Percentiles rank a stretch among this genome's conserved stretches.
These are phyloP conservation scores for Astrephomene gubernaculifera DNA, from an alignment of 139 green algal genomes.

Conservation along the genomic window DNA sequence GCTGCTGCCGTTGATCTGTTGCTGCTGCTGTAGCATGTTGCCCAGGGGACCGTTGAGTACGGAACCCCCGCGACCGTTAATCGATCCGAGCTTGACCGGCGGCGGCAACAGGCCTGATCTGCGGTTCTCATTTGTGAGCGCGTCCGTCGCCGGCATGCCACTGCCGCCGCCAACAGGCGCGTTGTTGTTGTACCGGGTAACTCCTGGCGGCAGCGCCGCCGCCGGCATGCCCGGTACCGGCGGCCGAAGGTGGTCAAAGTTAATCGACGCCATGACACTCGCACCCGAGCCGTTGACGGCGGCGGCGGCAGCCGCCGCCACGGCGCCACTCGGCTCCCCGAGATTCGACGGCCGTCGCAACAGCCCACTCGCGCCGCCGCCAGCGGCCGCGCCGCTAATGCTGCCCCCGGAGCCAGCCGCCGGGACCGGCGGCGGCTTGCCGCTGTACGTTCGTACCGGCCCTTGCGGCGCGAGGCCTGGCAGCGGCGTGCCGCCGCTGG, in stretches of 20 bases:
- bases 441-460: background rate
- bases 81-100: slow-evolving; percentile 13
- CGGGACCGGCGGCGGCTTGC: background rate
- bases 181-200: slow-evolving; percentile 12
- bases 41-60: background rate
- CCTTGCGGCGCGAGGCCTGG: background rate
- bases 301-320: background rate
- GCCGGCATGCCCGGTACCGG: background rate
- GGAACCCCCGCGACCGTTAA: background rate
- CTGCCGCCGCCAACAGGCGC: background rate
- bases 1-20: background rate
- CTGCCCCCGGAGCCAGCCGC: background rate
- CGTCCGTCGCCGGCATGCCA: background rate
- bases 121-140: slow-evolving; percentile 1
- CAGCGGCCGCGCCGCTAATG: background rate
- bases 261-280: slow-evolving; percentile 24
- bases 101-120: slow-evolving; percentile 5
- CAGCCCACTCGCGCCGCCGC: background rate
- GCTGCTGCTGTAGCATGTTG: slow-evolving; percentile 9
- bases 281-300: background rate
- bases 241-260: slow-evolving; percentile 1
- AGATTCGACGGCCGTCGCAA: slow-evolving; percentile 1
- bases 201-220: slow-evolving; percentile 28
- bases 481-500: background rate
- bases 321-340: background rate